Evolutionary conservation across 192 early-diverging fungal species (phyloP), one percentile per base, ranked within the genome.

Genomic region (Bifiguratus adelaidae): DNA sequence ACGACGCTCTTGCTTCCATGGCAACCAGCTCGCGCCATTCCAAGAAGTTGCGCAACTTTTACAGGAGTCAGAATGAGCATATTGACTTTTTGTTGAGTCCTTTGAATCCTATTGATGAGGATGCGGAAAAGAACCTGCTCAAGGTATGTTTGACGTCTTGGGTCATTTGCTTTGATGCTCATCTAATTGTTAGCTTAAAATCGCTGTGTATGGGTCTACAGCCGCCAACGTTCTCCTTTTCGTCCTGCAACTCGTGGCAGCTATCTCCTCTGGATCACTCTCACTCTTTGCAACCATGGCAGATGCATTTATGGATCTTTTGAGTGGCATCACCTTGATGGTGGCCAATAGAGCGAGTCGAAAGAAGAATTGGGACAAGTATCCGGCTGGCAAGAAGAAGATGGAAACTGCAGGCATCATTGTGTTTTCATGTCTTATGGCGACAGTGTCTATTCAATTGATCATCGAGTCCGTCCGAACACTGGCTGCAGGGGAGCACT

Each of bases 401-500:
- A 75, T 86, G 53, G 86, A 89, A 55, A 86, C 83, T 7, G 74
- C 77, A 8, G 86, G 86, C 23, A 82, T 83, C 0, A 86, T 89
- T 50, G 74, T 89, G 9, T 89, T 89, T 67, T 62, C 83, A 0
- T 74, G 74, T 7, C 66, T 86, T n/a, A 89, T 86, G 86, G 67
- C 71, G 33, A 78, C 82, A 5, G 70, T 86, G 5, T 80, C 83
- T 3, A 60, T 85, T 4, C 71, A 78, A 32, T 62, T 89, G 29
- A 69, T 86, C 38, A 68, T 81, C 9, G 83, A 88, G 48, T 74
- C 80, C 1, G 56, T 71, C 7, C 58, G 70, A 35, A 72, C 86
- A 11, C 56, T 92, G 13, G 24, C 73, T 28, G 29, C 44, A 12
- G 44, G 58, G 4, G 52, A 54, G 6, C 40, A 76, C 37, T 61